phyloP scores from a whole-genome alignment of 83 land plant species.

The Diphasiastrum complanatum region DNA sequence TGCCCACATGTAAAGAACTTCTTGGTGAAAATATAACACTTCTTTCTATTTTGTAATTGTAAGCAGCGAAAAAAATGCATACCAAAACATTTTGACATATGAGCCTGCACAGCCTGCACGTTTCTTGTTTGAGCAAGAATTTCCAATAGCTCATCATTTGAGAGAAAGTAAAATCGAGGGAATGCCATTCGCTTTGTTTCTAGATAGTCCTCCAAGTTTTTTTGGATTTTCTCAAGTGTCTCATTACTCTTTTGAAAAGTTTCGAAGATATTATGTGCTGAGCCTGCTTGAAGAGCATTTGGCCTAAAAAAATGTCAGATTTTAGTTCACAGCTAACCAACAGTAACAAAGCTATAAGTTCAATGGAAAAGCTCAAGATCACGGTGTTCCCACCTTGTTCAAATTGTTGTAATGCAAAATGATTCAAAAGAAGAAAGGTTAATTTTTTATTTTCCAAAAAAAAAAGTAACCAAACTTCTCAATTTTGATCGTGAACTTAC shows the following conservation, averaged over 20 bases:
- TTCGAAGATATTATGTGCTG: constrained; percentile 26
- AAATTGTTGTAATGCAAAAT: too few relatives aligned
- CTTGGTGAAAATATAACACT: not conserved
- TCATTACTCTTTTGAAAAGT: constrained; percentile 38
- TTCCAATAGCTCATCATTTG: constrained; percentile 38
- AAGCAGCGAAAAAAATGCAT: not conserved
- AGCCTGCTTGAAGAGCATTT: constrained; percentile 34
- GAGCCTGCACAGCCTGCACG: constrained; percentile 39
- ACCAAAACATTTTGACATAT: constrained; percentile 45
- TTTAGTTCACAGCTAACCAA: too few relatives aligned
- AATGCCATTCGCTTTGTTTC: constrained; percentile 43
- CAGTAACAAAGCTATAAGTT: too few relatives aligned
- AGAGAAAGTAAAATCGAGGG: constrained; percentile 35
- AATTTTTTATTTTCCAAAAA: too few relatives aligned
- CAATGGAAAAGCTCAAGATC: too few relatives aligned
- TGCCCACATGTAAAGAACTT: too few relatives aligned
- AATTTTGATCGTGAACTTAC: too few relatives aligned
- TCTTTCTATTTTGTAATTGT: not conserved
- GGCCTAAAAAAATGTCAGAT: constrained; percentile 17
- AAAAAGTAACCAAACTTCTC: too few relatives aligned
- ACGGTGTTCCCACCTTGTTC: too few relatives aligned
- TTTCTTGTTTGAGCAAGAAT: constrained; percentile 39
- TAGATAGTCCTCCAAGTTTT: constrained; percentile 35
- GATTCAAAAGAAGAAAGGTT: too few relatives aligned
- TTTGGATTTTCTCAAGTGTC: constrained; percentile 35